Conservation (phyloP, 176 grass and related monocot species). For the Oryza punctata region DNA sequence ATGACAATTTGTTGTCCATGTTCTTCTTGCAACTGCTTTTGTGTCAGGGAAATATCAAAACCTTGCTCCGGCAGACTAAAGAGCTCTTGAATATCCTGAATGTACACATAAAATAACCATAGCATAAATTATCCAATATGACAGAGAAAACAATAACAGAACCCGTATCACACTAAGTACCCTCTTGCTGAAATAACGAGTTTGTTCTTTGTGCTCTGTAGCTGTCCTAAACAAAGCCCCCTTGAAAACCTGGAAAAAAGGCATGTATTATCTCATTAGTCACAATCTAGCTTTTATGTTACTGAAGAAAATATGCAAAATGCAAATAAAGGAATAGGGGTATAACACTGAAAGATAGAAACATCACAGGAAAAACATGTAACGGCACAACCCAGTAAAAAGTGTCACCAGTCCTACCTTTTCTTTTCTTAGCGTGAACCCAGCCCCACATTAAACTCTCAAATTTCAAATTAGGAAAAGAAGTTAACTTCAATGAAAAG, state of each 20-base stretch:
- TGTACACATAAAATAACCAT: constrained; percentile 23
- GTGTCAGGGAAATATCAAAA: constrained; percentile 86
- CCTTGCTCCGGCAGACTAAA: constrained; percentile 86
- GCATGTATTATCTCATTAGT: constrained; percentile 17
- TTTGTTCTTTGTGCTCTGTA: constrained; percentile 92
- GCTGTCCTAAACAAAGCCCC: constrained; percentile 88
- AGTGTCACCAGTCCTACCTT: background rate
- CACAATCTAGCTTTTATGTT: background rate
- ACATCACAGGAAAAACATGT: background rate
- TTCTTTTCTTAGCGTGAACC: background rate
- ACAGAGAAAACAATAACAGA: constrained; percentile 31
- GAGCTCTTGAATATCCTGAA: constrained; percentile 79
- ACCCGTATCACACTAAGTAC: constrained; percentile 42
- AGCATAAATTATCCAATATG: background rate
- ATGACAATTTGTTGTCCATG: constrained; percentile 64
- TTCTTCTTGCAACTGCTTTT: constrained; percentile 83
- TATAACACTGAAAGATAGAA: background rate
- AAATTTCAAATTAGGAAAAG: background rate
- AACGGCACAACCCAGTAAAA: background rate
- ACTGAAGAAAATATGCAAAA: background rate
- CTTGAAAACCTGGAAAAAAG: constrained; percentile 70
- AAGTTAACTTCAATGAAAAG: background rate
- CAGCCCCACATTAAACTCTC: background rate
- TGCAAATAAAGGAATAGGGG: background rate
- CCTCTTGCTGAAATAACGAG: constrained; percentile 86